Evolutionary conservation across 2,329 filamentous ascomycete genomes (phyloP), one percentile per base, ranked within the genome.

Genomic region (Hyphodiscus sp.): DNA sequence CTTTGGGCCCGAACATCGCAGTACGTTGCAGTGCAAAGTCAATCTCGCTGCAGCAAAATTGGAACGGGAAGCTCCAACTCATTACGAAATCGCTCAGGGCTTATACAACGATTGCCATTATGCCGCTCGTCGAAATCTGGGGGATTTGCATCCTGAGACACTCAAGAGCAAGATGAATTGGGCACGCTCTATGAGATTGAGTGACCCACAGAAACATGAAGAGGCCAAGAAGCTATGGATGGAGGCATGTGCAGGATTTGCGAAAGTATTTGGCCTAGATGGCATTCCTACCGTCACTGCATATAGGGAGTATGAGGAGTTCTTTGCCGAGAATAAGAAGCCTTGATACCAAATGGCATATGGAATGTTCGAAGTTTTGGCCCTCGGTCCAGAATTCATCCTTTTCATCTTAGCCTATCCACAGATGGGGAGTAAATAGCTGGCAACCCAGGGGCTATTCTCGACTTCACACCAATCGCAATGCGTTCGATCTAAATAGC

Each of bases 111-210:
- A 57, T 30, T 51, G 59, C 23, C 61, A 57, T n/a, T 51, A 55
- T 10, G 53, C 57, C 2, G 59, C 63, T 33, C 54, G 57, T 42
- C 52, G 58, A 10, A 60, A 57, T 18, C 47, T 63, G 19, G 60
- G 58, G 1, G 58, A 57, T n/a, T 41, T 63, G 16, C 61, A 65
- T 45, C 61, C 62, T 2, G 62, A 63, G 47, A 65, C 60, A 2
- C 38, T 63, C 26, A 61, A 60, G 47, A 56, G 54, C 16, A 60
- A 62, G 42, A 54, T 51, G 10, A 47, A 59, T 20, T 54, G 60
- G 20, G 61, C 61, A 13, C 57, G 62, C 41, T 53, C 61, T 11
- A 53, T 63, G 49, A 49, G 58, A 41, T 56, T 53, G 30, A 41
- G 56, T 9, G 53, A 52, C 16, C 33, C 33, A n/a, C 46, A 51